These are phyloP conservation scores for Recurvomyces mirabilis DNA, from an alignment of 495 filamentous ascomycete genomes.

Conservation along the genomic window DNA sequence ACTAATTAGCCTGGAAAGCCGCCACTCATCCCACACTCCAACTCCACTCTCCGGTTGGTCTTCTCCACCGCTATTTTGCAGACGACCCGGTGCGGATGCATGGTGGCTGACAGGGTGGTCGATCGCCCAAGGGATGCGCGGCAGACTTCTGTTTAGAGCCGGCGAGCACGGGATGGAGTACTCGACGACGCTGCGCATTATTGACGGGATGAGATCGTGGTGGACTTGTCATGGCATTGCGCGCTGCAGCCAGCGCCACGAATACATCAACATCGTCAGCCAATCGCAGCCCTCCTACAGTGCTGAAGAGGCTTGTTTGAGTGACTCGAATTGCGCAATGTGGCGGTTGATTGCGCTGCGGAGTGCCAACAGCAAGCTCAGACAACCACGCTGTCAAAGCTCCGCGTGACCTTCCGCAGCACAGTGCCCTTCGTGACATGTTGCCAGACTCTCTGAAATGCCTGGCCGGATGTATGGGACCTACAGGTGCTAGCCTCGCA, in stretches of 20 bases:
- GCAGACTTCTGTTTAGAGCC: no score
- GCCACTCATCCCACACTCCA: no score
- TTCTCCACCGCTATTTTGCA: slow-evolving; percentile 1
- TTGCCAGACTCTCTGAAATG: slow-evolving; percentile 3
- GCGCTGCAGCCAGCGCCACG: no score
- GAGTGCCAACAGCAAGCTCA: not conserved
- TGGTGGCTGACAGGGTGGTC: slow-evolving; percentile 7
- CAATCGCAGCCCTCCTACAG: no score
- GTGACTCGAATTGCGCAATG: slow-evolving; percentile 11
- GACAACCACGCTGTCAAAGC: slow-evolving; percentile 1
- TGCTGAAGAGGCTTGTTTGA: no score
- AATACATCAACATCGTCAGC: no score
- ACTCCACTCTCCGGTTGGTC: no score
- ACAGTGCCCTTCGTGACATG: slow-evolving; percentile 10
- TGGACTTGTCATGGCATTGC: no score
- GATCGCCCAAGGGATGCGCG: slow-evolving; percentile 11
- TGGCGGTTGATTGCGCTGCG: not conserved
- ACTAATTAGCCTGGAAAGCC: no score
- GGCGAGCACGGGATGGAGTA: no score
- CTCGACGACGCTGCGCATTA: no score
- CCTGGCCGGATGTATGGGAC: not conserved
- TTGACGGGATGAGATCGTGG: no score
- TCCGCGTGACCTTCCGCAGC: slow-evolving; percentile 2
- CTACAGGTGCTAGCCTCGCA: slow-evolving; percentile 1
- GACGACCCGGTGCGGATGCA: slow-evolving; percentile 8